A percentile compares a stretch with the other conserved stretches of the same genome.
Evolutionary conservation across 805 yeast species (phyloP).

Genomic region (Saccharomyces kudriavzevii): DNA sequence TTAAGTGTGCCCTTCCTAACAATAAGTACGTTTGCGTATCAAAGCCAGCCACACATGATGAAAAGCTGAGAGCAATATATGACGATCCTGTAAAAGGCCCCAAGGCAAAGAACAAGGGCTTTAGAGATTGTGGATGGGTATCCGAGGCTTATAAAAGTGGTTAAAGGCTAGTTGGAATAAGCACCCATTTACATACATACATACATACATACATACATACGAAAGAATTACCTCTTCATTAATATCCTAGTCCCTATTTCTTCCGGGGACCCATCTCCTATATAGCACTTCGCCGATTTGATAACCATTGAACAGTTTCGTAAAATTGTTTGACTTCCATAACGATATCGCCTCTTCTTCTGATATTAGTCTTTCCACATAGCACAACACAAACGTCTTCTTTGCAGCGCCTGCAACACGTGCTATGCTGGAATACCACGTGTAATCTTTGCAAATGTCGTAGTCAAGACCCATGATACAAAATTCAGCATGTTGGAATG

Average conservation of each 20-base stretch:
- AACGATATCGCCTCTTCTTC: conserved; percentile 23
- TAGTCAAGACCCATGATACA: conserved; percentile 40
- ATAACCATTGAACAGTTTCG: conserved; percentile 33
- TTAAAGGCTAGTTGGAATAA: conserved; percentile 20
- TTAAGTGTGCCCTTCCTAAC: conserved; percentile 70
- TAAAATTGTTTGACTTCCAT: conserved; percentile 14
- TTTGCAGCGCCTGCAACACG: conserved; percentile 84
- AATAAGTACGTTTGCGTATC: conserved; percentile 71
- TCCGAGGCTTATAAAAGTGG: conserved; percentile 54
- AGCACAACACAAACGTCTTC: conserved; percentile 64
- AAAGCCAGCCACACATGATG: conserved; percentile 52
- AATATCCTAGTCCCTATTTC: conserved; percentile 57
- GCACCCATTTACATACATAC: conserved; percentile 1
- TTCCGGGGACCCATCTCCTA: conserved; percentile 78
- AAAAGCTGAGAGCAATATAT: conserved; percentile 28
- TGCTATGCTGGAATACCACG: conserved; percentile 59
- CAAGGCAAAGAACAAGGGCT: conserved; percentile 37
- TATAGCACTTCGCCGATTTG: conserved; percentile 58
- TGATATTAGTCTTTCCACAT: conserved; percentile 49
- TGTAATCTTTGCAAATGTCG: conserved; percentile 34
- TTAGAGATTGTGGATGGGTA: conserved; percentile 84
- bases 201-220: neutral
- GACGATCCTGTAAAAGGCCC: conserved; percentile 45
- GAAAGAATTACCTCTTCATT: neutral
- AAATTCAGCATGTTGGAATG: conserved; percentile 88